Base-by-base conservation (phyloP, 345 rosid genomes). In the Salix suchowensis region DNA sequence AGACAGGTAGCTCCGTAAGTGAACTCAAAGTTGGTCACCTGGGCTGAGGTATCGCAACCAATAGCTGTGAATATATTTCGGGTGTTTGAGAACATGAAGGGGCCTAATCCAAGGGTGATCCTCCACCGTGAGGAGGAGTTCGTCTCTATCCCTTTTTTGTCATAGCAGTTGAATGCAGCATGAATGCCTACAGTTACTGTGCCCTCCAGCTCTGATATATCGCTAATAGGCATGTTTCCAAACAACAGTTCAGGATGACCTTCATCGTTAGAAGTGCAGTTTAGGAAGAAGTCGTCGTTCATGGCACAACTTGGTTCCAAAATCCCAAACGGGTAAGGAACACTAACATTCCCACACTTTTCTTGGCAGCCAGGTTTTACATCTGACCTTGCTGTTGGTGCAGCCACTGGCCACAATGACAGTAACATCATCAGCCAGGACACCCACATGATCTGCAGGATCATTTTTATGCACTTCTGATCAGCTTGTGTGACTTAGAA, bases 251-350 rank as follows among this genome's bases (percentile, higher is more conserved):
- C 6, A 34, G 36, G 36, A 34, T 34, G 36, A 34, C 36, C 36
- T 34, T 34, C 37, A 34, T 34, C 37, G 37, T 34, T 34, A 34
- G 37, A 34, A 34, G 6, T 34, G 37, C 37, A 34, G 37, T 34
- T 34, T 1, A 34, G 37, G 37, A 34, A 34, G 37, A 84, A 84
- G 42, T 4, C 0, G 0, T 7, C 0, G 23, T 70, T 61, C 18
- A 68, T 37, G 64, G 84, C 78, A 19, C 86, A 81, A 0, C 26
- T 37, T 5, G 5, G 39, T 14, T 72, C 40, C 1, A 19, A 65
- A 28, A 68, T 46, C 11, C 86, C 84, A 48, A 75, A 84, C 0
- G 84, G 86, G 77, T 78, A 80, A 16, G 84, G 80, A 68, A 78
- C 78, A 30, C 21, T 39, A 18, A 84, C 66, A 67, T 78, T 19